phyloP scores from a whole-genome alignment of 345 rosid genomes.

The Brassica carinata region DNA sequence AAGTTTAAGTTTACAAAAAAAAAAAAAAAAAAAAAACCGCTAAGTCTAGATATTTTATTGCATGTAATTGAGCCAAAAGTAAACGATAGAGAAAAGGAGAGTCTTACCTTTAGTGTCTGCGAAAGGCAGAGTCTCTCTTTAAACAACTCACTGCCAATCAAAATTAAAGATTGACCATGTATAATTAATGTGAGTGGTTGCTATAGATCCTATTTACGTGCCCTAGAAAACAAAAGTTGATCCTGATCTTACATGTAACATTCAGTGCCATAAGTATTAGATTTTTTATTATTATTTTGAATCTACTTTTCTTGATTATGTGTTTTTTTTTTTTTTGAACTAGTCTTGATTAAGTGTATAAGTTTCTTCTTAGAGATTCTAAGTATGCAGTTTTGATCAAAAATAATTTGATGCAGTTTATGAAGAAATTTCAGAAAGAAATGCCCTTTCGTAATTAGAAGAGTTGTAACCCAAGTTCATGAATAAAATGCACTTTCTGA shows the following conservation, averaged over 20 bases:
- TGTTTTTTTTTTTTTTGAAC: too few relatives aligned
- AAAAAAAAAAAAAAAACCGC: not conserved
- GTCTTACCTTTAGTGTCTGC: slow-evolving; percentile 28
- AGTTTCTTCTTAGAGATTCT: too few relatives aligned
- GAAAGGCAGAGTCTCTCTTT: slow-evolving; percentile 34
- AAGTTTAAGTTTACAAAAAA: not conserved
- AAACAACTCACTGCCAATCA: slow-evolving; percentile 24
- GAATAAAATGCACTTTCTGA: too few relatives aligned
- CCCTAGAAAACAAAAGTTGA: slow-evolving; percentile 9
- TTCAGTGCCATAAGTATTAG: not conserved
- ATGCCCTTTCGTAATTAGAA: too few relatives aligned
- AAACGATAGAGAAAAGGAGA: slow-evolving; percentile 25
- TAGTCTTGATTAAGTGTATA: too few relatives aligned
- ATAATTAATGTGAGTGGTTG: slow-evolving; percentile 4
- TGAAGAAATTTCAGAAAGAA: too few relatives aligned
- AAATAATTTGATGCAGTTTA: too few relatives aligned
- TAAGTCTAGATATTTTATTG: slow-evolving; percentile 33
- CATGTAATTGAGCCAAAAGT: slow-evolving; percentile 33
- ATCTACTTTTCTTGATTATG: too few relatives aligned
- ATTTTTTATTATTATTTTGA: too few relatives aligned
- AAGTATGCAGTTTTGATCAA: too few relatives aligned
- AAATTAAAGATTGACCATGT: slow-evolving; percentile 20
- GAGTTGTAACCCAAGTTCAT: too few relatives aligned
- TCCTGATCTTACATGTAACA: slow-evolving; percentile 21
- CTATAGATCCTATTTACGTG: not conserved